Evolutionary conservation across 2,329 filamentous ascomycete species (phyloP).

Genomic region (Microdochium trichocladiopsis): DNA sequence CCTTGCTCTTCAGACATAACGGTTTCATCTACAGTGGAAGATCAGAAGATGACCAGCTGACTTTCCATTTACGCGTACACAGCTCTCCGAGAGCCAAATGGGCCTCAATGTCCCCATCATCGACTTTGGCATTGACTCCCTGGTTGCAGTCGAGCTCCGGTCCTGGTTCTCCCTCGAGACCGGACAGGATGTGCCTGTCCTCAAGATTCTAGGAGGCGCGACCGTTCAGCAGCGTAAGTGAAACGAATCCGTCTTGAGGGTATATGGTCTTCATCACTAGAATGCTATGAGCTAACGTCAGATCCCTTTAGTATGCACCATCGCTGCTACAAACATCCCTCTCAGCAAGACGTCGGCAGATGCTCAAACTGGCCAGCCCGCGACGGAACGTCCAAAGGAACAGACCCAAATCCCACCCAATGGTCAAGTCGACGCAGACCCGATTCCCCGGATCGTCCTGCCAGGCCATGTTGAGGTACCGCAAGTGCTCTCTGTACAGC

Average conservation of each 20-base stretch:
- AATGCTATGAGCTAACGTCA: constrained; percentile 11
- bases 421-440: background rate
- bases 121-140: constrained; percentile 8
- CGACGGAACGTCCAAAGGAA: background rate
- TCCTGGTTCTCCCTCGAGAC: constrained; percentile 33
- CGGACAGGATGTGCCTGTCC: constrained; percentile 7
- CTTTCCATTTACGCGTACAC: constrained; percentile 9
- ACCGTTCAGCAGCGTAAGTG: constrained; percentile 2
- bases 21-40: constrained; percentile 7
- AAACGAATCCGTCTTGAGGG: background rate
- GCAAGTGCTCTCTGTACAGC: background rate
- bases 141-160: constrained; percentile 23
- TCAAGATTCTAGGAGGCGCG: constrained; percentile 7
- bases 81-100: constrained; percentile 4
- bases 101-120: constrained; percentile 1
- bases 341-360: background rate
- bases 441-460: background rate
- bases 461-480: background rate
- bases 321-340: background rate
- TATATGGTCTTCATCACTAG: background rate
- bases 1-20: background rate
- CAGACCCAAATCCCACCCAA: background rate
- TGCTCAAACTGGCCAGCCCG: background rate
- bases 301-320: background rate
- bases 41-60: constrained; percentile 8